Evolutionary conservation across 2,329 filamentous ascomycete species (phyloP), one percentile per base, ranked within the genome.

Genomic region (Xylaria hypoxylon): DNA sequence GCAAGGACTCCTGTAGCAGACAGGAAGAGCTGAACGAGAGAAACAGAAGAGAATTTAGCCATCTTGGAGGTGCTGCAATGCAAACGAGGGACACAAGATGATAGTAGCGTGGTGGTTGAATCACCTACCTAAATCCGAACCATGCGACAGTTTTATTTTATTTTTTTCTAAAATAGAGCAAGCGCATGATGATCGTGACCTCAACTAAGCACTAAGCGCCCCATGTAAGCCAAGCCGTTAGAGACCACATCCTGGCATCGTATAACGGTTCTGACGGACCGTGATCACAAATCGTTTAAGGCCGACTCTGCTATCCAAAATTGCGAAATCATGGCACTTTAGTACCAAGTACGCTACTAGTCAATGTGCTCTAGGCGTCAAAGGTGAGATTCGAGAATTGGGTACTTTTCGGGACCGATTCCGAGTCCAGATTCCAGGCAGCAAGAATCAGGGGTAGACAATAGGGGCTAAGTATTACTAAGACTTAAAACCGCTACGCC

Each of bases 1-100:
- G 71, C 73, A 22, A 73, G 28, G 38, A 60, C 72, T 13, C 71
- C 72, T 1, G 68, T 69, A 2, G 65, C 71, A 4, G 62, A 68
- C 26, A 74, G 53, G 19, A 75, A 31, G 35, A 72, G 51, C 57
- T 52, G 68, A 33, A 42, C 64, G 38, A 75, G 50, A 31, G 62
- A 59, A 45, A 59, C 53, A 47, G 28, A 62, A 56, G 60, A 42
- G 22, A 70, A 55, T 8, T 45, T 70, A 51, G 68, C 63, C 73
- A 74, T 75, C 48, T 65, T 68, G 60, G 48, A 62, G 11, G 11
- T 64, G 42, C 40, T 17, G 28, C 40, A 40, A 47, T 24, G 51
- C 35, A n/a, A 67, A 53, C 26, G 67, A 69, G 47, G 17, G 67
- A 67, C 55, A 57, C 59, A 68, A 56, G 66, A 64, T 58, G 35